These are phyloP conservation scores for Botrytis tulipae DNA, from an alignment of 2,329 filamentous ascomycete genomes.

Conservation along the genomic window DNA sequence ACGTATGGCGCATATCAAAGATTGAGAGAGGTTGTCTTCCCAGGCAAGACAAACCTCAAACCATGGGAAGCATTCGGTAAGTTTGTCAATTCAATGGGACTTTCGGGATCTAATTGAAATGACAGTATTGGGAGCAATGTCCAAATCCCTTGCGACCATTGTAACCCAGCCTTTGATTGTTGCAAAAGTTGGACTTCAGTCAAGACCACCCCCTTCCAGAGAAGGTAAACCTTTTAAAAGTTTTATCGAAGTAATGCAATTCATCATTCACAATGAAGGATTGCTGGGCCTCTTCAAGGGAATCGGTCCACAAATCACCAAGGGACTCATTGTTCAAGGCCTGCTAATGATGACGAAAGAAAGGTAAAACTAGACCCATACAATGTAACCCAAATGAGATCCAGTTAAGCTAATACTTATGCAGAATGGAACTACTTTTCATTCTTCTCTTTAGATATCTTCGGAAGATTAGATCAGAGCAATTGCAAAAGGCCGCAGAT, in stretches of 20 bases:
- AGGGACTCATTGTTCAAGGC: conserved; percentile 90
- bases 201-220: conserved; percentile 78
- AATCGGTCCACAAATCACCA: conserved; percentile 88
- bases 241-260: conserved; percentile 91
- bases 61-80: conserved; percentile 89
- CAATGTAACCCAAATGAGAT: not conserved
- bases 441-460: conserved; percentile 82
- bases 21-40: conserved; percentile 73
- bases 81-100: conserved; percentile 41
- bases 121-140: conserved; percentile 83
- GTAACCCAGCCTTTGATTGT: conserved; percentile 94
- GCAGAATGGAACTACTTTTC: conserved; percentile 82
- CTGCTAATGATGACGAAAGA: conserved; percentile 99
- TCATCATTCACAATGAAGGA: conserved; percentile 88
- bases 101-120: conserved; percentile 6
- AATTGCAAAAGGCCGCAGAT: conserved; percentile 65
- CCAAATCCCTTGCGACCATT: conserved; percentile 88
- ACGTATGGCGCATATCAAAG: conserved; percentile 97
- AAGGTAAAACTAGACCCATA: conserved; percentile 53
- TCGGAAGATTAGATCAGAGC: conserved; percentile 65
- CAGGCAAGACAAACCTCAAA: conserved; percentile 70
- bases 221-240: conserved; percentile 90
- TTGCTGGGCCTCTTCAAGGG: conserved; percentile 87
- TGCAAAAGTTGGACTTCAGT: conserved; percentile 95
- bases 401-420: conserved; percentile 22